These are phyloP conservation scores for Ophiocordyceps unilateralis DNA, from an alignment of 2,329 filamentous ascomycete genomes.

Conservation along the genomic window DNA sequence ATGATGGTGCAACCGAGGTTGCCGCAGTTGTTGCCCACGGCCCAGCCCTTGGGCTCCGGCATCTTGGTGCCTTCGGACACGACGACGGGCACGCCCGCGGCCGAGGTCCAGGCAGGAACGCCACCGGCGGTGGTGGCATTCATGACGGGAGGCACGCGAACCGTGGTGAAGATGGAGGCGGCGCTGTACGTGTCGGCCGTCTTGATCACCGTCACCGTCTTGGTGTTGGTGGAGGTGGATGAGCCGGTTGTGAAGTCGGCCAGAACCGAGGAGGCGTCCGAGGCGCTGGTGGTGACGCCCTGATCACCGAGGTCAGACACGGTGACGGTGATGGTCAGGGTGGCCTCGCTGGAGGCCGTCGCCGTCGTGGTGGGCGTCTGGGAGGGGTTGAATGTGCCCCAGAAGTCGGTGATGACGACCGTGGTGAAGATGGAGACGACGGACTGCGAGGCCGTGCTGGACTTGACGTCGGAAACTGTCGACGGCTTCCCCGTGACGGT, in stretches of 20 bases:
- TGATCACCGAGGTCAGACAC: slow-evolving; percentile 5
- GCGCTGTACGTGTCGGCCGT: slow-evolving; percentile 13
- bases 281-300: neutral
- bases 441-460: slow-evolving; percentile 7
- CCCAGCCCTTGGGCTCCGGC: slow-evolving; percentile 13
- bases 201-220: slow-evolving; percentile 14
- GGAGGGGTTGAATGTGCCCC: slow-evolving; percentile 4
- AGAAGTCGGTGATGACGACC: slow-evolving; percentile 15
- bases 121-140: slow-evolving; percentile 13
- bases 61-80: slow-evolving; percentile 16
- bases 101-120: slow-evolving; percentile 10
- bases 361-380: neutral
- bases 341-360: slow-evolving; percentile 8
- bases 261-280: slow-evolving; percentile 6
- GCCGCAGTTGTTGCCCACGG: slow-evolving; percentile 12
- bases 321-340: slow-evolving; percentile 12
- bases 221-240: slow-evolving; percentile 1
- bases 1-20: slow-evolving; percentile 18
- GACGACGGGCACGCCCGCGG: slow-evolving; percentile 9
- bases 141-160: slow-evolving; percentile 10
- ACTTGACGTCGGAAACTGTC: slow-evolving; percentile 13
- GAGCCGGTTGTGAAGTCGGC: slow-evolving; percentile 8
- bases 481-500: slow-evolving; percentile 14
- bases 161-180: slow-evolving; percentile 15
- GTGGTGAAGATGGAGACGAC: slow-evolving; percentile 7